Conservation (phyloP, 2,329 filamentous ascomycete species). For the Drechslera avenae region DNA sequence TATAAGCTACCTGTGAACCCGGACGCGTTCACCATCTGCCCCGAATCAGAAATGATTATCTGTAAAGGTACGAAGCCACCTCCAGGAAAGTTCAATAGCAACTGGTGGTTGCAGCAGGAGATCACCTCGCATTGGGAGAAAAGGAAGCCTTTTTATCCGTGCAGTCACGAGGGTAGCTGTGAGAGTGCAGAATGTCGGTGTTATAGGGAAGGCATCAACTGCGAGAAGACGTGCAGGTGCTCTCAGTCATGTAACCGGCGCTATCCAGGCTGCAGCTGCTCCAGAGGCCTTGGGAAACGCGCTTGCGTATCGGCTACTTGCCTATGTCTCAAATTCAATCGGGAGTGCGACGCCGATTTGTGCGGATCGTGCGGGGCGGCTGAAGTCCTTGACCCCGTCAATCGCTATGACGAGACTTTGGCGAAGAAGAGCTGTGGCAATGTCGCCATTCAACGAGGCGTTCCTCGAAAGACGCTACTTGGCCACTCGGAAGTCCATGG, state of each 20-base stretch:
- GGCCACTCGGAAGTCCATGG: conserved; percentile 75
- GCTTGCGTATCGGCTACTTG: conserved; percentile 56
- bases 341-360: conserved; percentile 80
- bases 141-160: conserved; percentile 66
- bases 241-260: conserved; percentile 61
- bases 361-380: conserved; percentile 72
- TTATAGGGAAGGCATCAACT: conserved; percentile 65
- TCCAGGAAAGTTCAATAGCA: conserved; percentile 19
- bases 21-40: conserved; percentile 9
- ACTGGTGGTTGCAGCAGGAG: conserved; percentile 36
- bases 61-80: conserved; percentile 11
- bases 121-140: conserved; percentile 61
- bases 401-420: conserved; percentile 64
- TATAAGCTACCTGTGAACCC: conserved; percentile 29
- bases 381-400: conserved; percentile 71
- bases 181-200: conserved; percentile 67
- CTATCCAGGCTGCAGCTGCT: conserved; percentile 52
- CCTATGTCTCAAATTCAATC: conserved; percentile 72
- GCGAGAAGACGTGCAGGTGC: conserved; percentile 76
- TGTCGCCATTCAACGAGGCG: conserved; percentile 70
- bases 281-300: conserved; percentile 42
- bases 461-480: conserved; percentile 68
- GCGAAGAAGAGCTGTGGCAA: conserved; percentile 71
- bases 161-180: conserved; percentile 70
- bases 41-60: conserved; percentile 1